Evolutionary conservation across 2,329 filamentous ascomycete genomes (phyloP), one percentile per base, ranked within the genome.

Genomic region (Aspergillus nomiae): DNA sequence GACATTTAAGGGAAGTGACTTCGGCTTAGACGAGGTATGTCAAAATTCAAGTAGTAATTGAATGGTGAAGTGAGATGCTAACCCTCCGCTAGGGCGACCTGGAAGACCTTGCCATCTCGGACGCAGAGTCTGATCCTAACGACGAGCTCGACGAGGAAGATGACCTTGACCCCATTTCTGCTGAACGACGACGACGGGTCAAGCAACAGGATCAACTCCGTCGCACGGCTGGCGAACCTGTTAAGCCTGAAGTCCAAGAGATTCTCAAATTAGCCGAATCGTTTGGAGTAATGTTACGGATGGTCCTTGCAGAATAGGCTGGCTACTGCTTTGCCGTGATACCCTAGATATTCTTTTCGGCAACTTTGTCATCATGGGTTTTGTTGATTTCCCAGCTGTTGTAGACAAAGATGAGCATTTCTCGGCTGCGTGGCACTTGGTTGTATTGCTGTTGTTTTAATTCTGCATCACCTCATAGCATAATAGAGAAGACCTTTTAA

Each of bases 161-260:
- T 62, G 89, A 94, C 63, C 78, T 91, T 64, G 94, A 98, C 73
- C 93, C 94, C 1, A 96, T 99, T 67, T 89, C 89, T 65, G 91
- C 92, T 7, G 95, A 98, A 82, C 84, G 94, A 63, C 90, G 89
- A 72, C 85, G 92, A 64, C 85, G 94, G 66, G 85, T 87, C 10
- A 91, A 89, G 81, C 88, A 86, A 69, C 91, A 94, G 73, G 94
- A 97, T 74, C 87, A 90, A 63, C 83, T 99, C 59, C 86, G 92
- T 67, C 84, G 92, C 59, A 90, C 86, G 50, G 92, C 93, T 1
- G 93, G 93, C 36, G 92, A 97, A 80, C 93, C 93, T 1, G 82
- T 84, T 58, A 97, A 97, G 80, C 93, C 93, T 4, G 79, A 83
- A 1, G 87, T 97, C n/a, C 82, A 78, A 28, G 93, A 97, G 81